A percentile compares a stretch with the other conserved stretches of the same genome.
These are phyloP conservation scores for Fraxinus nigra DNA, from an alignment of 305 asterid species.

Conservation along the genomic window DNA sequence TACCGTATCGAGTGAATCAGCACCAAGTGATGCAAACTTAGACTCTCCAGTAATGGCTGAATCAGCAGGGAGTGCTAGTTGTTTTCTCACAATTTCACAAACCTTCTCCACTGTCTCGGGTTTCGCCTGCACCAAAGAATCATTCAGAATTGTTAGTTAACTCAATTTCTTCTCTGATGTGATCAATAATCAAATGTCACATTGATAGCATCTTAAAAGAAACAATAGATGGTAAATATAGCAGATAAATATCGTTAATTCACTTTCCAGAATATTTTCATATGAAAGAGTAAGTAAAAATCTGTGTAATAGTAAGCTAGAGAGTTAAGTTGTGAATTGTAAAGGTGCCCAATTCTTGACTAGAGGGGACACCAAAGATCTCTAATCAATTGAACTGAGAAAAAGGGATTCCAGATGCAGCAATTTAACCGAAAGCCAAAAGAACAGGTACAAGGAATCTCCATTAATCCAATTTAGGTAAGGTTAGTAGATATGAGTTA, in stretches of 20 bases:
- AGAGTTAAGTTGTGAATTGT: not conserved
- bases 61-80: conserved; percentile 75
- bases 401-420: not conserved
- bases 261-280: not conserved
- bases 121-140: conserved; percentile 61
- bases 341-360: not conserved
- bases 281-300: not conserved
- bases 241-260: not conserved
- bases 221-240: not conserved
- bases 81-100: conserved; percentile 78
- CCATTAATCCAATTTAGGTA: not conserved
- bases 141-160: conserved; percentile 5
- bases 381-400: not conserved
- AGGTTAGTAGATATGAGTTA: not conserved
- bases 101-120: conserved; percentile 85
- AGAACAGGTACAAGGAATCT: not conserved
- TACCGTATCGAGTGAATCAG: conserved; percentile 99
- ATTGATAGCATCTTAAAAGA: not conserved
- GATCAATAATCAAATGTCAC: not conserved
- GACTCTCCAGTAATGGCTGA: conserved; percentile 70
- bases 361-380: not conserved
- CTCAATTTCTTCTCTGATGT: not conserved
- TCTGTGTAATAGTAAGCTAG: not conserved
- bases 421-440: not conserved
- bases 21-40: conserved; percentile 72